phyloP scores from a whole-genome alignment of 306 rosid genomes.

The Casuarina glauca region DNA sequence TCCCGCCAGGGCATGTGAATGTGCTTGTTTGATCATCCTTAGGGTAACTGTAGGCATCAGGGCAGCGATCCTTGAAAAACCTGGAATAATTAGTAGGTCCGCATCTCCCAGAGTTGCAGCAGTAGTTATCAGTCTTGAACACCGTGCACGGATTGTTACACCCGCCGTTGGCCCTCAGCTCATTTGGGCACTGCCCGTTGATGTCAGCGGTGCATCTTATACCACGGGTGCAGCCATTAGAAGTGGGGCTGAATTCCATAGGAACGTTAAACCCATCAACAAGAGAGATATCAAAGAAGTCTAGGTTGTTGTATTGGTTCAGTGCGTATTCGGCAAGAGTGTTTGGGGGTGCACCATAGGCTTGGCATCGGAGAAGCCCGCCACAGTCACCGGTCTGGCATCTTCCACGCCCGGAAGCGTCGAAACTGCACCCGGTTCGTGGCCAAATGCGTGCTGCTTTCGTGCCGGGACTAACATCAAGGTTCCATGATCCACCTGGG shows the following conservation, averaged over 20 bases:
- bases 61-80: conserved; percentile 53
- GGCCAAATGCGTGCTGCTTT: conserved; percentile 59
- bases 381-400: conserved; percentile 69
- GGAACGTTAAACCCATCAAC: conserved; percentile 58
- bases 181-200: conserved; percentile 48
- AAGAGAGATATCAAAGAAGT: conserved; percentile 49
- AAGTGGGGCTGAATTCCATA: conserved; percentile 37
- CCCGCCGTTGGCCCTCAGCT: conserved; percentile 42
- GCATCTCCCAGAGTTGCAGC: conserved; percentile 41
- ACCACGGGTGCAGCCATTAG: conserved; percentile 28
- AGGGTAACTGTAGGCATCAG: conserved; percentile 51
- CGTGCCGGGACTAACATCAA: conserved; percentile 40
- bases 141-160: conserved; percentile 55
- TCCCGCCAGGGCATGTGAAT: conserved; percentile 46
- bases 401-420: conserved; percentile 36
- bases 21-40: conserved; percentile 52
- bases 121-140: conserved; percentile 40
- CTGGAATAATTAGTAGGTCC: conserved; percentile 42
- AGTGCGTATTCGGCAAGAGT: conserved; percentile 57
- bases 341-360: conserved; percentile 48
- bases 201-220: conserved; percentile 36
- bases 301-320: conserved; percentile 42
- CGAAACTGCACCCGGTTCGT: conserved; percentile 68
- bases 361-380: conserved; percentile 38
- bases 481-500: conserved; percentile 35